Percentiles rank a stretch among this genome's conserved stretches.
Evolutionary conservation across 257 asterid genomes (phyloP).

Genomic region (Solanum sparsipilum): DNA sequence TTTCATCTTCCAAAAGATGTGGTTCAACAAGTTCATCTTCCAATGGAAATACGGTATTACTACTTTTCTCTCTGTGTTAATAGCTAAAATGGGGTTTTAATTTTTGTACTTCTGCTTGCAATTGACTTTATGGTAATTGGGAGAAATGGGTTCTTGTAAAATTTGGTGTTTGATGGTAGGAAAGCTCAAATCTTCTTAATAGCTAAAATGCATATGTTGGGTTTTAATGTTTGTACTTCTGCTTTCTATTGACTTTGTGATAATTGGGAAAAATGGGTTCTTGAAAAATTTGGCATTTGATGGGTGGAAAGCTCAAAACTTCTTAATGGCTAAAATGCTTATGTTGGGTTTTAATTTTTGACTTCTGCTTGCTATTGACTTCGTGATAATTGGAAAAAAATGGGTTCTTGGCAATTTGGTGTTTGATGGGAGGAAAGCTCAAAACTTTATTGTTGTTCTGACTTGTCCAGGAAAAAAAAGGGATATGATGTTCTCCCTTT

Average conservation of each 20-base stretch:
- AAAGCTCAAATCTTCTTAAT: not conserved
- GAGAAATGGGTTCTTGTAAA: not conserved
- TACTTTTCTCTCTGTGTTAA: not conserved
- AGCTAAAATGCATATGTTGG: not conserved
- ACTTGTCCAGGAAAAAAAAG: not conserved
- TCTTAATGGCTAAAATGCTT: not conserved
- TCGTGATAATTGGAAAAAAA: not conserved
- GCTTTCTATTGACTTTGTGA: not conserved
- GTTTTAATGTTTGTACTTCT: not conserved
- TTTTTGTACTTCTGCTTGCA: not conserved
- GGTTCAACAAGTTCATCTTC: constrained; percentile 16
- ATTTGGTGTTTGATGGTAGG: not conserved
- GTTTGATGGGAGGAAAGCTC: not conserved
- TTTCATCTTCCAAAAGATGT: constrained; percentile 14
- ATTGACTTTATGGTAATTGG: not conserved
- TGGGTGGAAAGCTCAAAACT: not conserved
- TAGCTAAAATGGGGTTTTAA: not conserved
- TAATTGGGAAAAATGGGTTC: not conserved
- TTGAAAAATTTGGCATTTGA: not conserved
- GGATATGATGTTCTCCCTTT: not conserved
- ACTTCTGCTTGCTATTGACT: not conserved
- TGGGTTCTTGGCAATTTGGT: not conserved
- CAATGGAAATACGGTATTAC: constrained; percentile 3
- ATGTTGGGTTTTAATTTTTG: not conserved
- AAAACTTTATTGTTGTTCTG: not conserved